Base-by-base conservation (phyloP, 768 basidiomycete species). In the Psilocybe sp. region DNA sequence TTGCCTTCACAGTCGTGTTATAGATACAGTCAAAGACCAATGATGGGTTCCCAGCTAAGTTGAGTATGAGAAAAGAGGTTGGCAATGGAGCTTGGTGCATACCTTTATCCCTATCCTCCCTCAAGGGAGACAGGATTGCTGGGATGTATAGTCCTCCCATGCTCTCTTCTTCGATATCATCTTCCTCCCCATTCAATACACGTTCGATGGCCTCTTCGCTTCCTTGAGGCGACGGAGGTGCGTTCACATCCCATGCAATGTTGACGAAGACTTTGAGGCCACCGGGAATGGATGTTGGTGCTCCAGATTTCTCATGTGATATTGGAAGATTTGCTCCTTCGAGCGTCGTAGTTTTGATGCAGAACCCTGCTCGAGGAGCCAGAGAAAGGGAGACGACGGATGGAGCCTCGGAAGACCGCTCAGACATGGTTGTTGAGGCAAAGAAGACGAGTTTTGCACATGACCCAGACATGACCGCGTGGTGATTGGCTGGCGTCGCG, bases 1-100 rank as follows among this genome's bases (percentile, higher is more conserved):
- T 79, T 8, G 79, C 73, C 62, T 83, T 85, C 51, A 90, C 64
- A 3, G 77, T 71, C 0, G 74, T 54, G 56, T 87, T 77, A 64
- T 80, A 83, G 1, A 91, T 71, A 54, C 84, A 84, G 64, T 92
- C 90, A 56, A 92, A 84, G 5, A 91, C 85, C 34, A 87, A 60
- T 4, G 82, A 77, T 0, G 78, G 71, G 31, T 84, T 85, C 4
- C 89, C 89, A 55, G 83, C 89, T 91, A 16, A n/a, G 16, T 8
- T 45, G 52, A 38, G 42, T 51, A 48, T 46, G 46, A 45, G 48
- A 39, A 34, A 44, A 50, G 19, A 31, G 28, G 32, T 19, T 23
- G 32, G 16, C 19, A 44, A 39, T 32, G 35, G 47, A 31, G 46
- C n/a, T 13, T 23, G 36, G 37, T 39, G 58, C 61, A 49, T 54